Base-by-base conservation (phyloP, 2,329 filamentous ascomycete species). In the Apiospora pterosperma region DNA sequence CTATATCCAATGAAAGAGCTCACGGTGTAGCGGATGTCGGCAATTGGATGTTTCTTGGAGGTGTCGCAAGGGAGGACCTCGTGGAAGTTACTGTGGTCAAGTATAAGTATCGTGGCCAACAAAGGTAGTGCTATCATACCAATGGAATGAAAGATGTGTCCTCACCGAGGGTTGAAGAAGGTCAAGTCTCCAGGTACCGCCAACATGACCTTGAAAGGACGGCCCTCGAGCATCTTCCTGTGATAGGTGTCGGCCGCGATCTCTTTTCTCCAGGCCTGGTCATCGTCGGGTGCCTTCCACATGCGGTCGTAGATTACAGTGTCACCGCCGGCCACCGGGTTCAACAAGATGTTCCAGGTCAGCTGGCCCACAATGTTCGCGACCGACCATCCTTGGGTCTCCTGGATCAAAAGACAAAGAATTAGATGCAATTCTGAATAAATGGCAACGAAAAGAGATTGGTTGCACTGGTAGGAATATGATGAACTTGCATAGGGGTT, bases 341-440 rank as follows among this genome's bases (percentile, higher is more conserved):
- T 62, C 10, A 62, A n/a, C 6, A 62, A 19, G 36, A 62, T 62
- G 60, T 62, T 62, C 60, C 60, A 62, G n/a, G n/a, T 62, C 4
- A 62, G 60, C 31, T 41, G 38, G 14, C 16, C 38, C 3, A 19
- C 38, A 7, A 19, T 19, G 16, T 41, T n/a, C 14, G 14, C n/a
- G 16, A 41, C 16, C 4, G 38, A n/a, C 38, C 38, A 41, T 16
- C 38, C 38, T n/a, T n/a, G n/a, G n/a, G n/a, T n/a, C n/a, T n/a
- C n/a, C n/a, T n/a, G n/a, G n/a, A n/a, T n/a, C n/a, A n/a, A n/a
- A n/a, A n/a, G n/a, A n/a, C n/a, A n/a, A n/a, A n/a, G n/a, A n/a
- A n/a, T n/a, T n/a, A n/a, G n/a, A n/a, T n/a, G n/a, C n/a, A n/a
- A n/a, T n/a, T n/a, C n/a, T n/a, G n/a, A n/a, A n/a, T n/a, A n/a